These are phyloP conservation scores for Epichloe amarillans DNA, from an alignment of 2,329 filamentous ascomycete species.

Conservation along the genomic window DNA sequence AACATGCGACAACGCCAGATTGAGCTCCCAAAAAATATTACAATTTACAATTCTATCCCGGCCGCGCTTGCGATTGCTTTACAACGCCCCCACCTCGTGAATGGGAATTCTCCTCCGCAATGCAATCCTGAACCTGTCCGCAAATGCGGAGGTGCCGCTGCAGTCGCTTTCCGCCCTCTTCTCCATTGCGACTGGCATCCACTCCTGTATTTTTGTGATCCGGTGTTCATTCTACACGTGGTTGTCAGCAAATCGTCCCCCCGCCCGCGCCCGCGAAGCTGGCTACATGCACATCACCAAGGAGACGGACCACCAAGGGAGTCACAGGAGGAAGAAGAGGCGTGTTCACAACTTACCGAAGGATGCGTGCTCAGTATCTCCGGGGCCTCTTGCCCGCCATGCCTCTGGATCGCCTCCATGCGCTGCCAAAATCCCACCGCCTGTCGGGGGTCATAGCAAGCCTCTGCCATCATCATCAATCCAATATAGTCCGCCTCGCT, in stretches of 20 bases:
- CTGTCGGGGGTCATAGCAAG: slow-evolving; percentile 58
- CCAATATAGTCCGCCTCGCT: slow-evolving; percentile 72
- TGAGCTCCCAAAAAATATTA: no score
- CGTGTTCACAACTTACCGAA: slow-evolving; percentile 35
- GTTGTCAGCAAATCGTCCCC: not conserved
- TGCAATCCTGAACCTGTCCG: slow-evolving; percentile 36
- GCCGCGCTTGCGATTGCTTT: no score
- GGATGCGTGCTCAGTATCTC: slow-evolving; percentile 70
- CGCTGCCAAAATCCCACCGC: slow-evolving; percentile 54
- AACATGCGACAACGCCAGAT: no score
- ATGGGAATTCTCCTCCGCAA: slow-evolving; percentile 22
- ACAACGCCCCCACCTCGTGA: slow-evolving; percentile 3
- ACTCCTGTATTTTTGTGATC: slow-evolving; percentile 51
- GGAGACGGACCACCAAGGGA: no score
- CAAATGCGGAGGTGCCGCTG: slow-evolving; percentile 35
- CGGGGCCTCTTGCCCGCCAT: slow-evolving; percentile 37
- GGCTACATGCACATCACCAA: no score
- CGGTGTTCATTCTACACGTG: slow-evolving; percentile 41
- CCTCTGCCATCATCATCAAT: slow-evolving; percentile 70
- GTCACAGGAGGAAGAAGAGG: no score
- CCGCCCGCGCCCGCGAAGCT: not conserved
- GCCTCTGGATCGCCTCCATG: slow-evolving; percentile 41
- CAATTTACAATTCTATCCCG: no score
- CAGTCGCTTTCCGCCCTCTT: slow-evolving; percentile 43
- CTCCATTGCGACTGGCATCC: slow-evolving; percentile 43